Evolutionary conservation across 2,329 filamentous ascomycete species (phyloP).

Genomic region (Thermomyces lanuginosus): DNA sequence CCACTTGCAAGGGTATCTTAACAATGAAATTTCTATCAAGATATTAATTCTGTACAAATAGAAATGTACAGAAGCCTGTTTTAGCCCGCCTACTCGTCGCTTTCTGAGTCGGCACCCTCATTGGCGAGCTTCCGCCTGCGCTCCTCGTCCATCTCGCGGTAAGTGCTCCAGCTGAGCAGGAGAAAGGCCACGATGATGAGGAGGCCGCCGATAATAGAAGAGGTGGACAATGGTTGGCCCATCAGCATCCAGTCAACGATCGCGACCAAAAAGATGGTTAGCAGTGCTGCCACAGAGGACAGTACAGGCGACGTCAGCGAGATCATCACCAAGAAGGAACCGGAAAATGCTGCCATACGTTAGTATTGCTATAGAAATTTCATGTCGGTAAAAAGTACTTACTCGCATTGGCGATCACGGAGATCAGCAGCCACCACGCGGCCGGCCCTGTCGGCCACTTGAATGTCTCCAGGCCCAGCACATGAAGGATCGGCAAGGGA

Average conservation of each 20-base stretch:
- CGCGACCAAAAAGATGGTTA: conserved; percentile 95
- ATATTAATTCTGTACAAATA: too few species aligned
- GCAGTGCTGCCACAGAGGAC: conserved; percentile 74
- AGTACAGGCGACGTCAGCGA: conserved; percentile 83
- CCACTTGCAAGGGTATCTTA: too few species aligned
- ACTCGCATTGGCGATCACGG: conserved; percentile 71
- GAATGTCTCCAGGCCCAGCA: conserved; percentile 64
- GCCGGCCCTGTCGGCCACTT: conserved; percentile 63
- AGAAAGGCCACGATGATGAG: conserved; percentile 79
- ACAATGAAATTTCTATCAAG: too few species aligned
- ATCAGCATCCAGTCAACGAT: conserved; percentile 78
- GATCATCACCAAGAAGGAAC: conserved; percentile 83
- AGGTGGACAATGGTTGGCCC: conserved; percentile 54
- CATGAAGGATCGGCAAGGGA: conserved; percentile 69
- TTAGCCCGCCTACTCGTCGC: conserved; percentile 18
- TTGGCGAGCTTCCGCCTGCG: conserved; percentile 40
- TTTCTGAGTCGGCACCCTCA: conserved; percentile 27
- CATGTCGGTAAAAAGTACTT: conserved; percentile 16
- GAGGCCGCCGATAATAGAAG: conserved; percentile 64
- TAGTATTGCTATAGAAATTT: not conserved
- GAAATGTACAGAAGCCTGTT: too few species aligned
- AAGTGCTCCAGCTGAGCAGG: conserved; percentile 82
- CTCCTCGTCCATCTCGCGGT: conserved; percentile 81
- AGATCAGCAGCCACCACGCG: conserved; percentile 63
- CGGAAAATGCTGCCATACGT: conserved; percentile 51